These are phyloP conservation scores for Sonneratia alba DNA, from an alignment of 345 rosid species.

Conservation along the genomic window DNA sequence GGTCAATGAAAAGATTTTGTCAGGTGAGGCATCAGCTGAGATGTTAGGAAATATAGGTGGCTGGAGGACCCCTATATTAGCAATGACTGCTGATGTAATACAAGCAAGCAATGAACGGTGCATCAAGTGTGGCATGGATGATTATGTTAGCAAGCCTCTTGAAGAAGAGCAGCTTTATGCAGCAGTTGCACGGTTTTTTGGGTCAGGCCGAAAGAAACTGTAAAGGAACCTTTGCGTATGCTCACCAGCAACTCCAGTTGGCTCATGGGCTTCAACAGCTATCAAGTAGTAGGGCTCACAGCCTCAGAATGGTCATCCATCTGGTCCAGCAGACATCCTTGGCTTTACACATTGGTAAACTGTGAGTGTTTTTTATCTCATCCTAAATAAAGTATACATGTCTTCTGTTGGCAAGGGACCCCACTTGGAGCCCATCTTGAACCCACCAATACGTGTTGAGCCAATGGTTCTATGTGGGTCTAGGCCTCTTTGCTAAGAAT, in stretches of 20 bases:
- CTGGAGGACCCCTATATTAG: conserved; percentile 77
- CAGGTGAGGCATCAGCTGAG: conserved; percentile 37
- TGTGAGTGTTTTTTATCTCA: neutral
- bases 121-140: conserved; percentile 81
- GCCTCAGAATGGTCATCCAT: neutral
- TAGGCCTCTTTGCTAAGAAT: too few relatives aligned
- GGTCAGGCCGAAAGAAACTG: conserved; percentile 26
- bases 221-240: neutral
- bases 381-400: too few relatives aligned
- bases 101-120: conserved; percentile 72
- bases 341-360: neutral
- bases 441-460: too few relatives aligned
- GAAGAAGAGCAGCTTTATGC: conserved; percentile 72
- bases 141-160: conserved; percentile 72
- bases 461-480: too few relatives aligned
- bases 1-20: conserved; percentile 42
- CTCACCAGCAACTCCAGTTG: neutral
- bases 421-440: too few relatives aligned
- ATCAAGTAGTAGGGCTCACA: neutral
- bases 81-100: conserved; percentile 92
- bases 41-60: conserved; percentile 25
- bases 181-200: conserved; percentile 62
- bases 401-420: too few relatives aligned
- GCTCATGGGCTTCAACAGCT: neutral
- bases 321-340: neutral